phyloP scores from a whole-genome alignment of 371 early-diverging fungal genomes.

The Rhizopus sp. region DNA sequence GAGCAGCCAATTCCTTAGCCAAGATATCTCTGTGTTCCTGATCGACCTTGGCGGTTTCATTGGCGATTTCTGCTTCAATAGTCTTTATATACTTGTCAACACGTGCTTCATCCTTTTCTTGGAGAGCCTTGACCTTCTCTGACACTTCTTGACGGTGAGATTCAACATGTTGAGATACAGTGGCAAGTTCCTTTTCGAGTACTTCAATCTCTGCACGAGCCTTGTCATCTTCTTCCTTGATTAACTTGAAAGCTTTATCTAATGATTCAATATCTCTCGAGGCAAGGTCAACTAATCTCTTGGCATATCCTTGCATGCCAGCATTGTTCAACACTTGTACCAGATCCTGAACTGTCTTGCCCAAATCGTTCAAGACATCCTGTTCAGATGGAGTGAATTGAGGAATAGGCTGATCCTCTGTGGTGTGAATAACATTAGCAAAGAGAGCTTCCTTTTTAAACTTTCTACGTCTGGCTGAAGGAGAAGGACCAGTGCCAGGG shows the following conservation, averaged over 20 bases:
- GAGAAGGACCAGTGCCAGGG: constrained; percentile 27
- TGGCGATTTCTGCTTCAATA: constrained; percentile 38
- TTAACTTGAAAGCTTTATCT: constrained; percentile 23
- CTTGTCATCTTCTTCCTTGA: constrained; percentile 27
- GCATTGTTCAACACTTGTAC: constrained; percentile 41
- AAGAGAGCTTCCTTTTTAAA: constrained; percentile 26
- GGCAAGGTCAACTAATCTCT: constrained; percentile 41
- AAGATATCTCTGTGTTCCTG: constrained; percentile 27
- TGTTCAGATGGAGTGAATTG: constrained; percentile 20
- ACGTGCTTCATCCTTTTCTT: constrained; percentile 27
- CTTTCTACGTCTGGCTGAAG: constrained; percentile 14
- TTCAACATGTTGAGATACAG: constrained; percentile 10
- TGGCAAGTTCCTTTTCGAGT: constrained; percentile 11
- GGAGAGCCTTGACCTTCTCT: constrained; percentile 22
- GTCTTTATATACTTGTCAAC: constrained; percentile 43
- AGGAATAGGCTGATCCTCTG: constrained; percentile 28
- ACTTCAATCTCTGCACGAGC: constrained; percentile 19
- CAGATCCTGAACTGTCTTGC: constrained; percentile 32
- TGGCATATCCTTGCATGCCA: constrained; percentile 46
- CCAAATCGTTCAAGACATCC: constrained; percentile 29
- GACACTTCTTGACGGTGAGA: constrained; percentile 20
- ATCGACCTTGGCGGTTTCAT: constrained; percentile 33
- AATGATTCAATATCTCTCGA: constrained; percentile 34
- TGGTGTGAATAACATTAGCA: constrained; percentile 33
- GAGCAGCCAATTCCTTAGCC: constrained; percentile 41